Conservation (phyloP, 768 basidiomycete genomes). For the Dendrothele bispora region DNA sequence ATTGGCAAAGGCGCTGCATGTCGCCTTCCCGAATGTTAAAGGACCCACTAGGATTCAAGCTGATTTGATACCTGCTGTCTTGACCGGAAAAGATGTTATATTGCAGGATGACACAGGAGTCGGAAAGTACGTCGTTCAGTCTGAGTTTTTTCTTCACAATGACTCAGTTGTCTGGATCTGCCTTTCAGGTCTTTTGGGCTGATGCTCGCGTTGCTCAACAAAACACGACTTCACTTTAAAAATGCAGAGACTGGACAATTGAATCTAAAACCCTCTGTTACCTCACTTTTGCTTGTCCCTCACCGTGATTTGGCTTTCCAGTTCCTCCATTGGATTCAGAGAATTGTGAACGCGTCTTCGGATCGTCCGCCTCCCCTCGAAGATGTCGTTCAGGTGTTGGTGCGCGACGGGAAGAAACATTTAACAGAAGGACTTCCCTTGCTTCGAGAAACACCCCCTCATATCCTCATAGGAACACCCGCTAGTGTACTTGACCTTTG, state of each 20-base stretch:
- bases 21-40: constrained; percentile 62
- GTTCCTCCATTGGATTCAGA: constrained; percentile 62
- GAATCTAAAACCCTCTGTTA: constrained; percentile 32
- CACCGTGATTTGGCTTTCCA: constrained; percentile 75
- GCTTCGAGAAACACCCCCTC: constrained; percentile 49
- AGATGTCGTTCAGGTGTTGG: constrained; percentile 58
- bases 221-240: constrained; percentile 36
- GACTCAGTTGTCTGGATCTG: neutral
- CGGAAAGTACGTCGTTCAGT: constrained; percentile 61
- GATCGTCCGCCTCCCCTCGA: constrained; percentile 32
- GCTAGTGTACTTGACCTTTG: constrained; percentile 63
- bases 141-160: constrained; percentile 4
- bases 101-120: constrained; percentile 73
- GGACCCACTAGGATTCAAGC: constrained; percentile 60
- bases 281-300: constrained; percentile 66
- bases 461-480: constrained; percentile 72
- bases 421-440: constrained; percentile 37
- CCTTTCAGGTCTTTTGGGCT: constrained; percentile 67
- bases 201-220: constrained; percentile 63
- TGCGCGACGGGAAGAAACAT: constrained; percentile 48
- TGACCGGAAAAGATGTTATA: constrained; percentile 58
- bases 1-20: constrained; percentile 48
- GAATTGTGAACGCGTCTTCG: constrained; percentile 35
- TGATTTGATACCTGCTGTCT: constrained; percentile 60
- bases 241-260: constrained; percentile 5